Base-by-base conservation (phyloP, 2,329 filamentous ascomycete species). In the Cercospora sojina region DNA sequence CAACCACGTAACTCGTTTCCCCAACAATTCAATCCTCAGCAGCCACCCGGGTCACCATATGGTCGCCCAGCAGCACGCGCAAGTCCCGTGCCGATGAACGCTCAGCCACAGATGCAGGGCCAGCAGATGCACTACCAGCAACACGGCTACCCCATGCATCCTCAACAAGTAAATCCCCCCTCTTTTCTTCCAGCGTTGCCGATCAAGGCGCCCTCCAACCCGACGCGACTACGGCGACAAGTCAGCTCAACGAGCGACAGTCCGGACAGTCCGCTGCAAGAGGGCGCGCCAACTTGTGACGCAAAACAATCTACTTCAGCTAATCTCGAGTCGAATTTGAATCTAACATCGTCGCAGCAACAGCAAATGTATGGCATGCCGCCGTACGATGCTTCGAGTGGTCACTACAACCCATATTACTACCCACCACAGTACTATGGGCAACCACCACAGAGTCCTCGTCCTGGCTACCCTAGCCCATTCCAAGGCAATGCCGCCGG, bases 31-130 rank as follows among this genome's bases (percentile, higher is more conserved):
- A 51, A 51, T 62, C 73, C 73, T 56, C 69, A 68, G 57, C 71
- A 70, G 55, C 65, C 73, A 57, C 73, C 72, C 58, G 71, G 70
- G 65, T 83, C 81, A 12, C 82, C 82, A 0, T 83, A 66, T 32
- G 68, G 68, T 35, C 70, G 70, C 43, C 62, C 57, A 55, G 60
- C 68, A 41, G 91, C 69, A 87, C 90, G 81, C 88, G 78, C 76
- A 59, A 83, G 81, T 72, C 82, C 82, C 88, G 88, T 85, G 77
- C 79, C 83, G 64, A 82, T 84, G 49, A 85, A 85, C 59, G 84
- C 84, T 70, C 86, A 86, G 75, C 88, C 92, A 78, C 85, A 90
- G 58, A 90, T 91, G 80, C 84, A 78, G 65, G 84, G 85, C 67
- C 85, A 86, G 51, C 85, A 86, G 69, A 90, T 89, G 81, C 87